Percentiles rank a stretch among this genome's conserved stretches.
Conservation (phyloP, 805 yeast genomes). For the Hanseniaspora meyeri region DNA sequence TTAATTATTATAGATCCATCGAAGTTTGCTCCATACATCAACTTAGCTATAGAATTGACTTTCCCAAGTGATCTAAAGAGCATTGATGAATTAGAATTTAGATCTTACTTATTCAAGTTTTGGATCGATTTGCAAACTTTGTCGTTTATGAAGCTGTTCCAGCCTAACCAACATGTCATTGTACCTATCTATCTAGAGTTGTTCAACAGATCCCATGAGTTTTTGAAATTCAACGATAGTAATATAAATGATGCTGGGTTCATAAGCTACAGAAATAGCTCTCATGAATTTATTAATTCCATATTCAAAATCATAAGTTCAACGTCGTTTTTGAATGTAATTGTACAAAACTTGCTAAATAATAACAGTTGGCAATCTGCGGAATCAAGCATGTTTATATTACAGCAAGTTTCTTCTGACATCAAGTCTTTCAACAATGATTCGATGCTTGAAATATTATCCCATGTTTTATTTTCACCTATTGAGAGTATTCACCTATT, state of each 20-base stretch:
- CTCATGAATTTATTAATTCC: constrained; percentile 95
- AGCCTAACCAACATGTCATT: constrained; percentile 39
- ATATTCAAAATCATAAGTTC: constrained; percentile 50
- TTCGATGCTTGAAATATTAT: constrained; percentile 53
- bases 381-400: constrained; percentile 80
- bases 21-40: constrained; percentile 60
- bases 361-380: constrained; percentile 57
- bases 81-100: constrained; percentile 64
- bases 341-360: constrained; percentile 21
- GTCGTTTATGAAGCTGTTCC: constrained; percentile 25
- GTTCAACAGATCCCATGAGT: constrained; percentile 22
- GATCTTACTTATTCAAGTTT: constrained; percentile 80
- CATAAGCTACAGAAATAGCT: constrained; percentile 84
- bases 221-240: constrained; percentile 22
- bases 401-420: constrained; percentile 92
- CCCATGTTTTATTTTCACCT: constrained; percentile 35
- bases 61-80: constrained; percentile 28
- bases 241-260: constrained; percentile 67
- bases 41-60: constrained; percentile 57
- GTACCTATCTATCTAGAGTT: constrained; percentile 46
- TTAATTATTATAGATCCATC: constrained; percentile 61
- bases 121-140: constrained; percentile 67
- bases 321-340: constrained; percentile 16
- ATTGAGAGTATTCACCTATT: constrained; percentile 26
- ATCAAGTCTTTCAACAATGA: constrained; percentile 53